These are phyloP conservation scores for Blastomyces emzantsi DNA, from an alignment of 2,329 filamentous ascomycete species.

Conservation along the genomic window DNA sequence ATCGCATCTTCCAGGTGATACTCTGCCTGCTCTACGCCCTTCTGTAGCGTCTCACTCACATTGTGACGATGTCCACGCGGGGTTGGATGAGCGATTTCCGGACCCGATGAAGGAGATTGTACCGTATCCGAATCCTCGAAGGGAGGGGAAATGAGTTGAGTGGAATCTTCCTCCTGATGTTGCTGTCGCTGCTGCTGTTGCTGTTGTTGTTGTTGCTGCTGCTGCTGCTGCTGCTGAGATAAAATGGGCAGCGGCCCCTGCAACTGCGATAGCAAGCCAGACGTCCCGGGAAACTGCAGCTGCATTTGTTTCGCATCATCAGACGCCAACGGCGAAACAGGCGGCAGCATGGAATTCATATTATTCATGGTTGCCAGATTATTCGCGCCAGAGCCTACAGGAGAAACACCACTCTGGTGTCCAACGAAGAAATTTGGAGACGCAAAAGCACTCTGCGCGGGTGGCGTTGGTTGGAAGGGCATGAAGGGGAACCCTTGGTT, in stretches of 20 bases:
- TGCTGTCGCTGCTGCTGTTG: slow-evolving; percentile 23
- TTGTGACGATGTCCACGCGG: slow-evolving; percentile 60
- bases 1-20: slow-evolving; percentile 76
- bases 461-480: slow-evolving; percentile 54
- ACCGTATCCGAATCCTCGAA: slow-evolving; percentile 15
- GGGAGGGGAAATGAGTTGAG: slow-evolving; percentile 12
- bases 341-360: slow-evolving; percentile 48
- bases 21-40: slow-evolving; percentile 75
- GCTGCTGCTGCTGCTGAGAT: slow-evolving; percentile 16
- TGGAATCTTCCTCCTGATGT: slow-evolving; percentile 9
- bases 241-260: slow-evolving; percentile 6
- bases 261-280: slow-evolving; percentile 6
- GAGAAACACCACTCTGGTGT: slow-evolving; percentile 45
- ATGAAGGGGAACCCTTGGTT: slow-evolving; percentile 59
- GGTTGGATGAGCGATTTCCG: slow-evolving; percentile 51
- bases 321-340: slow-evolving; percentile 53
- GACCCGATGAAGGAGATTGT: slow-evolving; percentile 13
- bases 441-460: slow-evolving; percentile 34
- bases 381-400: slow-evolving; percentile 42
- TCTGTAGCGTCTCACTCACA: slow-evolving; percentile 67
- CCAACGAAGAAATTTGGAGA: slow-evolving; percentile 36
- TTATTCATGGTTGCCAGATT: slow-evolving; percentile 25
- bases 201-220: slow-evolving; percentile 22
- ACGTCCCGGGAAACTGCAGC: slow-evolving; percentile 19
- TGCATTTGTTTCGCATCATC: slow-evolving; percentile 36